phyloP scores from a whole-genome alignment of 2,329 filamentous ascomycete species.

The Alternaria sp. region DNA sequence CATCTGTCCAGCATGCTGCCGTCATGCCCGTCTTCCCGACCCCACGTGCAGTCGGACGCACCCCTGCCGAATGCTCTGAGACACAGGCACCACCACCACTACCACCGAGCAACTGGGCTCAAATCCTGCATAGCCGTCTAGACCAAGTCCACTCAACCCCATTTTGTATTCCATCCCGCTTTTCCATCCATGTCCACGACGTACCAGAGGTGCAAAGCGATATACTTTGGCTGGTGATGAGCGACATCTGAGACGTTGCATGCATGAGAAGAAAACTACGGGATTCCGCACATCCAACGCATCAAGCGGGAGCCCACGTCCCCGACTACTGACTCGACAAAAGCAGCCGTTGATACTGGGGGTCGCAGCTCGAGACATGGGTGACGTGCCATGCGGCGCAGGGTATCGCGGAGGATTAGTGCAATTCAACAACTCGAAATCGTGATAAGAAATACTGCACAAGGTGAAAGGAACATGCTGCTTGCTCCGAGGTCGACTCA shows the following conservation, averaged over 20 bases:
- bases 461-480: constrained; percentile 17
- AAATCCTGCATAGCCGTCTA: constrained; percentile 16
- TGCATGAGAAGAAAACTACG: constrained; percentile 42
- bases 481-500: constrained; percentile 59
- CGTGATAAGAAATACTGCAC: constrained; percentile 11
- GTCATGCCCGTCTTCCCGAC: constrained; percentile 22
- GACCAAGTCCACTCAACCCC: constrained; percentile 14
- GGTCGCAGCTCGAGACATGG: constrained; percentile 33
- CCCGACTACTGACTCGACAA: constrained; percentile 41
- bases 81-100: constrained; percentile 28
- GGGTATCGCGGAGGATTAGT: constrained; percentile 32
- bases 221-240: constrained; percentile 19
- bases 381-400: constrained; percentile 39
- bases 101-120: constrained; percentile 22
- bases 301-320: constrained; percentile 44
- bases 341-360: constrained; percentile 37
- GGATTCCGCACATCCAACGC: constrained; percentile 41
- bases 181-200: constrained; percentile 27
- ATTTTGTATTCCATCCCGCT: constrained; percentile 26
- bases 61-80: constrained; percentile 30
- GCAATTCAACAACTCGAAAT: constrained; percentile 23
- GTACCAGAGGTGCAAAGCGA: constrained; percentile 28
- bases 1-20: constrained; percentile 4
- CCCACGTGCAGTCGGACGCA: constrained; percentile 33
- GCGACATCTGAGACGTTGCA: constrained; percentile 38